Base-by-base conservation (phyloP, 495 filamentous ascomycete species). In the Aspergillus ostianus region DNA sequence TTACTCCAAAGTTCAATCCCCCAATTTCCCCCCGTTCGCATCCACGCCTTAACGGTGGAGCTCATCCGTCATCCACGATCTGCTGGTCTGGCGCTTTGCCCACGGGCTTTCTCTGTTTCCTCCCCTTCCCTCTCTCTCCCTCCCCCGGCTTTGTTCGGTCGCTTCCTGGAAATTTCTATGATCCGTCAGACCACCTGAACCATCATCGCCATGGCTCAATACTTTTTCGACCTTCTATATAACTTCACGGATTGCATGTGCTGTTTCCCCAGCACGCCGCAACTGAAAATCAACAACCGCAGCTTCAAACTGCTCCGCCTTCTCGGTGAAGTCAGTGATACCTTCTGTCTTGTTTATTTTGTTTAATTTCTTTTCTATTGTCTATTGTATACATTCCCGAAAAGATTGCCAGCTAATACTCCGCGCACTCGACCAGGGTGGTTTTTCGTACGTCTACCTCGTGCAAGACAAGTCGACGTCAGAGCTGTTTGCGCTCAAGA, bases 371-470 rank as follows among this genome's bases (percentile, higher is more conserved):
- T 12, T 32, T 12, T 32, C 1, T 32, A 30, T 30, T 50, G 29
- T 47, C 6, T 51, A 47, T 53, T 50, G 51, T 27, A 4, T 26
- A 10, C 9, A 10, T 21, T 18, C 32, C 19, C 7, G n/a, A 13
- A 18, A 32, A 29, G 41, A 6, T 20, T 13, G 13, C 18, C 9
- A 18, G 20, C 55, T 57, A 18, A 57, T 61, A 63, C 57, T 59
- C 54, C 41, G 17, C 29, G 20, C 59, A 41, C 46, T n/a, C 13
- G 46, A 51, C 54, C 53, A 93, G 86, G 93, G 93, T 72, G 93
- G 94, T 59, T 98, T 98, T 81, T 94, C 90, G 64, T 98, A 98
- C 72, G 94, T 98, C 60, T 98, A 98, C 76, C 90, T 98, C 55
- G 94, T 98, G 30, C 90, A 97, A 83, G 91, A 95, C 68, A 93